Base-by-base conservation (phyloP, 1,139 yeast genomes). In the Zygosaccharomyces pseudobailii region DNA sequence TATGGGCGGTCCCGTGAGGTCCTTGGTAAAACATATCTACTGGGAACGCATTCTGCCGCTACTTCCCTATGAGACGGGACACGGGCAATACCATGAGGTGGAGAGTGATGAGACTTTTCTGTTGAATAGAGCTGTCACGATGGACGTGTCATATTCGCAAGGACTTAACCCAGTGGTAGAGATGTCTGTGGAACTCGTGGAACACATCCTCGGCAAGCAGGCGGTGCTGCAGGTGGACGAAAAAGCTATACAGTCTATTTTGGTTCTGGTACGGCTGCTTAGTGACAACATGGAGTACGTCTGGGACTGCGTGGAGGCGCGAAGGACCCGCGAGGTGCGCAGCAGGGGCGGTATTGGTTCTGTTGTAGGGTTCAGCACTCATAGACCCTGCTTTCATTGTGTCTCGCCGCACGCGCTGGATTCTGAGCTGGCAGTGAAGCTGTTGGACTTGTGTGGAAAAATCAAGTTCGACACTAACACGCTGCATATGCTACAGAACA, bases 341-440 rank as follows among this genome's bases (percentile, higher is more conserved):
- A 50, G 36, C 54, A 54, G 40, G 50, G 54, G 33, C 46, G 53
- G 23, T 21, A 48, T 55, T 17, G 56, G 55, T 17, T 52, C 53
- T 7, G 47, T 52, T 20, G 54, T 55, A 5, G 67, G 68, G 2
- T 62, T 57, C 45, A 54, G 67, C n/a, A 57, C 58, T 2, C 59
- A 59, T 42, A 56, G 58, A 40, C 57, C 61, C 6, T 51, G 57
- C 36, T 57, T 59, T 36, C 67, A 63, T 45, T 45, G 49, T 2
- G 33, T 42, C 5, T 47, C 58, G 10, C 67, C 68, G n/a, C 47
- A 45, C n/a, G 48, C 57, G 13, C 28, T 63, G 13, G 52, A 54
- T 9, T 35, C 61, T 3, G 49, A 51, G 2, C 32, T 55, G 9
- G 64, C 66, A 5, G 36, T 40, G 9, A 53, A 53, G 36, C 39